Conservation (phyloP, 148 eudicot species). For the Simmondsia chinensis region DNA sequence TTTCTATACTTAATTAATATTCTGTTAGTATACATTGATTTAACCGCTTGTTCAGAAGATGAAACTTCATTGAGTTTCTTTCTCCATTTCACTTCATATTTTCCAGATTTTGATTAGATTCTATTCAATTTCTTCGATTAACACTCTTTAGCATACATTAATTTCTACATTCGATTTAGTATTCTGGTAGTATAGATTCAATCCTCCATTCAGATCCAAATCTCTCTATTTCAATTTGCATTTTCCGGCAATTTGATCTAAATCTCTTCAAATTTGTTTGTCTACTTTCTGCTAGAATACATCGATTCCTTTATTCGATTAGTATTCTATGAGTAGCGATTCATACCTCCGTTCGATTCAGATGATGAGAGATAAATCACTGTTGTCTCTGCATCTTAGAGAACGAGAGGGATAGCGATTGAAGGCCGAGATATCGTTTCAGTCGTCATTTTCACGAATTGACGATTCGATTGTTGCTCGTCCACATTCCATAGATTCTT, state of each 20-base stretch:
- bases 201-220: background rate
- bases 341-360: constrained; percentile 7
- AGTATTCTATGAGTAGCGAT: too few relatives aligned
- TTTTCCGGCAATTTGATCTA: background rate
- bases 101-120: too few relatives aligned
- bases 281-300: background rate
- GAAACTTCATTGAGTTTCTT: too few relatives aligned
- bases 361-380: constrained; percentile 6
- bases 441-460: constrained; percentile 50
- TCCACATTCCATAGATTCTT: constrained; percentile 26
- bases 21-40: too few relatives aligned
- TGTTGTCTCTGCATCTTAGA: constrained; percentile 14
- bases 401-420: constrained; percentile 21
- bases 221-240: background rate
- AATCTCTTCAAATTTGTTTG: background rate
- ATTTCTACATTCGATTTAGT: too few relatives aligned
- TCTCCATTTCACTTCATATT: too few relatives aligned
- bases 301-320: background rate
- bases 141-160: too few relatives aligned
- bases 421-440: constrained; percentile 88
- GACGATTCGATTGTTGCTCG: constrained; percentile 94
- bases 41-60: too few relatives aligned
- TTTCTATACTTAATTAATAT: too few relatives aligned
- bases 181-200: too few relatives aligned
- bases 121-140: too few relatives aligned